Evolutionary conservation across 2,329 filamentous ascomycete genomes (phyloP), one percentile per base, ranked within the genome.

Genomic region (Curvularia spicifera): DNA sequence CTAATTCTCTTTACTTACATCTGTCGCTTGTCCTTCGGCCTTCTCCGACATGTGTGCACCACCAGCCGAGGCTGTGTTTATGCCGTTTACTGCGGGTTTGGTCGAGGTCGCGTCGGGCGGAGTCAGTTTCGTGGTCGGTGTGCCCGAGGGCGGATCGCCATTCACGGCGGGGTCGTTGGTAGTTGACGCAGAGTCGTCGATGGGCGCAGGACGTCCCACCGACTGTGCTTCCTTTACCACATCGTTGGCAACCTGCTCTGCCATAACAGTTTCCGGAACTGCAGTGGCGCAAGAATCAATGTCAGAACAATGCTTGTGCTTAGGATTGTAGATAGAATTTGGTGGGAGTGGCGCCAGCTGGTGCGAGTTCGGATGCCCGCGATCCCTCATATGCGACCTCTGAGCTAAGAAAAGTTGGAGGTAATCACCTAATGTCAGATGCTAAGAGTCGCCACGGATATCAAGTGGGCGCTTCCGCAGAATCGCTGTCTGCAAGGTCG

Each of bases 201-300:
- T 85, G 81, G 84, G 83, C 82, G 82, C 82, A 76, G 79, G 76
- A 76, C 82, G 84, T 83, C 84, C 84, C 80, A 85, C 82, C 85
- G 86, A 88, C 86, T 83, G 82, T 82, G 84, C 82, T 84, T 87
- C 82, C 82, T 86, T 86, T 87, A 88, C 86, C 86, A 87, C 86
- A 89, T 89, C 83, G 80, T 87, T 85, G 84, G 80, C 82, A 76
- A 80, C 84, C 84, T 86, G 84, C 85, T 88, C 86, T 87, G 86
- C 86, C 86, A 89, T 89, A 87, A 88, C 86, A 88, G 85, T 81
- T 77, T 80, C 78, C 78, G 80, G 77, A 77, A 78, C 82, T 84
- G 78, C 65, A 20, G 70, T 65, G 66, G 68, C 61, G 64, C 64
- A 68, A 65, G 59, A 61, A 51, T 49, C 61, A 57, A 48, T 65